Conservation (phyloP, 306 rosid species). For the Luffa acutangula region DNA sequence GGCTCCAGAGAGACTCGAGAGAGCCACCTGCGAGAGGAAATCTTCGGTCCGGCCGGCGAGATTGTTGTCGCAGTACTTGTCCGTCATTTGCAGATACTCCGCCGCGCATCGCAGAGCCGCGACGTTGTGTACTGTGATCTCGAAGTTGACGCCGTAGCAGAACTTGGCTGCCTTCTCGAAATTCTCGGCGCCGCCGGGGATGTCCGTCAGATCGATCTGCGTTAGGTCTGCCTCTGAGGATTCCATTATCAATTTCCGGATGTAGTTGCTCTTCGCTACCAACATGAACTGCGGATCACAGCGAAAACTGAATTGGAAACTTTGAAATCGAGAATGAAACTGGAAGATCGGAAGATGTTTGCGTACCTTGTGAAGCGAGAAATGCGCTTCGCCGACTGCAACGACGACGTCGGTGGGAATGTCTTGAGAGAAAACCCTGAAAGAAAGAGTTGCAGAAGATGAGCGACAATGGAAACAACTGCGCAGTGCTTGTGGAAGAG, state of each 20-base stretch:
- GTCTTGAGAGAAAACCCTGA: slow-evolving; percentile 73
- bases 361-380: slow-evolving; percentile 76
- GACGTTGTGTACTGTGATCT: slow-evolving; percentile 65
- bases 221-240: slow-evolving; percentile 51
- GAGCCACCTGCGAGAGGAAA: slow-evolving; percentile 56
- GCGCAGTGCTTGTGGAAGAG: neutral
- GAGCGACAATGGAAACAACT: neutral
- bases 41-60: slow-evolving; percentile 64
- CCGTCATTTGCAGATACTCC: slow-evolving; percentile 70
- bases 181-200: slow-evolving; percentile 80
- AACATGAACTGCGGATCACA: slow-evolving; percentile 51
- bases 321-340: neutral
- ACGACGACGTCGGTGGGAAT: slow-evolving; percentile 65
- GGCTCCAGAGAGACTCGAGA: slow-evolving; percentile 48
- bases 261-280: slow-evolving; percentile 76
- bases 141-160: slow-evolving; percentile 88
- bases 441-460: neutral
- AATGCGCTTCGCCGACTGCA: slow-evolving; percentile 55
- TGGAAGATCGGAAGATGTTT: neutral
- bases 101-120: slow-evolving; percentile 77
- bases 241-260: slow-evolving; percentile 60
- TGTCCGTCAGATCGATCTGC: slow-evolving; percentile 41
- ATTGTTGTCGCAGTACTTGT: slow-evolving; percentile 49
- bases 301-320: neutral
- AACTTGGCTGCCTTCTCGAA: slow-evolving; percentile 88